Conservation (phyloP, 306 rosid species). For the Lagenaria siceraria region DNA sequence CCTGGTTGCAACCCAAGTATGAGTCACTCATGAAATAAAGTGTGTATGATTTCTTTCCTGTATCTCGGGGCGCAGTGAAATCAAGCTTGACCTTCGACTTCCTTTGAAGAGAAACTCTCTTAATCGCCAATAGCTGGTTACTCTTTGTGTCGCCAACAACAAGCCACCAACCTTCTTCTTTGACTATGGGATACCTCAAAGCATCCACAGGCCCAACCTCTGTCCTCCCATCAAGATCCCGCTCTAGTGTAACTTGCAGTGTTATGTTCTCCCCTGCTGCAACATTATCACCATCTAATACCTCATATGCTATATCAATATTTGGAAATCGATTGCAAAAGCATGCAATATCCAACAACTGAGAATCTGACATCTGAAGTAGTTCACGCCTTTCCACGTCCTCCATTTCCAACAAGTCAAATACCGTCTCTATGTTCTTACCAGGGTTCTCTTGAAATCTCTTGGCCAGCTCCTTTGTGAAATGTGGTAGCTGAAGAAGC, state of each 20-base stretch:
- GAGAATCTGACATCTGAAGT: conserved; percentile 57
- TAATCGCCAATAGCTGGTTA: conserved; percentile 61
- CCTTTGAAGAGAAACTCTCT: conserved; percentile 56
- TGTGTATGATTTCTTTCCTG: conserved; percentile 49
- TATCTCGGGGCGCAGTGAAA: conserved; percentile 55
- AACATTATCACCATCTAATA: conserved; percentile 37
- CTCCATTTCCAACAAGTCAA: conserved; percentile 82
- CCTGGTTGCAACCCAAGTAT: conserved; percentile 88
- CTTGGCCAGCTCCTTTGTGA: conserved; percentile 76
- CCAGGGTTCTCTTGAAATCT: conserved; percentile 57
- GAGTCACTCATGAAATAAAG: conserved; percentile 89
- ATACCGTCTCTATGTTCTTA: conserved; percentile 56
- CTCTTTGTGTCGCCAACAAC: conserved; percentile 66
- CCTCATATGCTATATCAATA: conserved; percentile 56
- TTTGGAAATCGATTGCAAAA: conserved; percentile 77
- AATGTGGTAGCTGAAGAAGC: conserved; percentile 83
- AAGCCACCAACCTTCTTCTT: conserved; percentile 97
- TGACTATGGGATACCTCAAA: conserved; percentile 62
- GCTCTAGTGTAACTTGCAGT: conserved; percentile 51
- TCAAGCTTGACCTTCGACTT: conserved; percentile 58
- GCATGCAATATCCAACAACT: conserved; percentile 56
- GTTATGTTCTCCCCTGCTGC: conserved; percentile 50
- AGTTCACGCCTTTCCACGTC: conserved; percentile 65
- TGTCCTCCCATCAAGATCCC: conserved; percentile 57
- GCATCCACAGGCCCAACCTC: conserved; percentile 62